Evolutionary conservation across 805 yeast genomes (phyloP).

Genomic region (Candida ascalaphidarum): DNA sequence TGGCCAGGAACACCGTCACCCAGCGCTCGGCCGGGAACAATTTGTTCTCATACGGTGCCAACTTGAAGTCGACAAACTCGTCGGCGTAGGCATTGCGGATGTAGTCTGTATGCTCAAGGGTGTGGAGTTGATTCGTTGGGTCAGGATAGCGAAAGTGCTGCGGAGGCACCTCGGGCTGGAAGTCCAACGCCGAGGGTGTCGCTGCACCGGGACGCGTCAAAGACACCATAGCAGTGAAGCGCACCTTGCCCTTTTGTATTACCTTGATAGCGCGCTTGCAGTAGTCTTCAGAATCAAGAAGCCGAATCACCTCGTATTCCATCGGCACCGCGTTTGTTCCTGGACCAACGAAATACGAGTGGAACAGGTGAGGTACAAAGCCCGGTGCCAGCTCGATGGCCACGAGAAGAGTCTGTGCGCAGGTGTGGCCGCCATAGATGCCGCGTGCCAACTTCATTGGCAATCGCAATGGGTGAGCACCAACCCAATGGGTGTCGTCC

Average conservation of each 20-base stretch:
- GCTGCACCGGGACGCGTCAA: conserved; percentile 16
- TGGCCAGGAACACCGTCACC: conserved; percentile 32
- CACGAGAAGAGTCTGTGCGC: conserved; percentile 58
- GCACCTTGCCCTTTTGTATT: conserved; percentile 42
- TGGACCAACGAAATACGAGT: conserved; percentile 51
- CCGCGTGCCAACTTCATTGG: conserved; percentile 47
- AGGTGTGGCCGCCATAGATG: conserved; percentile 62
- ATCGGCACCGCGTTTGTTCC: conserved; percentile 41
- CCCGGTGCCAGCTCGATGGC: conserved; percentile 39
- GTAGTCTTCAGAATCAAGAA: conserved; percentile 46
- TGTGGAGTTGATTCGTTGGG: conserved; percentile 15
- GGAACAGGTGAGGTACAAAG: conserved; percentile 50
- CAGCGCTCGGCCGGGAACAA: conserved; percentile 26
- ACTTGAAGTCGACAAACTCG: conserved; percentile 23
- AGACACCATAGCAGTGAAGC: conserved; percentile 45
- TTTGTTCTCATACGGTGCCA: conserved; percentile 25
- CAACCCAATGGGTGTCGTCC: conserved; percentile 14
- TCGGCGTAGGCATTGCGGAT: conserved; percentile 28
- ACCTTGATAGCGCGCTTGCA: conserved; percentile 47
- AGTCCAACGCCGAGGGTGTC: conserved; percentile 1
- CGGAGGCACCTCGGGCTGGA: conserved; percentile 9
- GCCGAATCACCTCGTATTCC: conserved; percentile 42
- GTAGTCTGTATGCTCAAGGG: conserved; percentile 26
- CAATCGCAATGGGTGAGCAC: conserved; percentile 24
- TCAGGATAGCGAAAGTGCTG: conserved; percentile 16